These are phyloP conservation scores for Rhynchosporium graminicola DNA, from an alignment of 2,329 filamentous ascomycete species.

Conservation along the genomic window DNA sequence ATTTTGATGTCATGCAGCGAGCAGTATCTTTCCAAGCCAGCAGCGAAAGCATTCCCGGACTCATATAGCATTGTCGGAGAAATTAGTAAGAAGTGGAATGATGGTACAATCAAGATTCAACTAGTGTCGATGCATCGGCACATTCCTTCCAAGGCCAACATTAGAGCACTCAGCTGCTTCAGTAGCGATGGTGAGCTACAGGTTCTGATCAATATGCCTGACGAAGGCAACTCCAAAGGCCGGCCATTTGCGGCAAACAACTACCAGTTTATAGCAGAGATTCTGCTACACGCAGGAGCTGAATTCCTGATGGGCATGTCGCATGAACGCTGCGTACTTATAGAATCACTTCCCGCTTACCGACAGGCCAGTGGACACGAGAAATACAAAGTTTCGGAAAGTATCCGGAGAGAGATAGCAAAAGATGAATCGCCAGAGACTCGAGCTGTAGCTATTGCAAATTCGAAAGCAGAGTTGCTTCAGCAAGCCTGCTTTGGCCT, in stretches of 20 bases:
- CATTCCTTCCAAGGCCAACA: not conserved
- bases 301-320: slow-evolving; percentile 14
- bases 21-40: slow-evolving; percentile 7
- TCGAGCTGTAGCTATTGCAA: not conserved
- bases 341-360: slow-evolving; percentile 14
- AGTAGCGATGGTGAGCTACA: slow-evolving; percentile 8
- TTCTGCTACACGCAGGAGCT: slow-evolving; percentile 15
- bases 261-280: slow-evolving; percentile 16
- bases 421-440: slow-evolving; percentile 11
- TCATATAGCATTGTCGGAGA: slow-evolving; percentile 12
- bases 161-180: slow-evolving; percentile 14
- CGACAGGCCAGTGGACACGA: slow-evolving; percentile 8
- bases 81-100: slow-evolving; percentile 18
- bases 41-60: slow-evolving; percentile 13
- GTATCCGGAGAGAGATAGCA: slow-evolving; percentile 7
- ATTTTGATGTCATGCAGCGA: slow-evolving; percentile 16
- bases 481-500: slow-evolving; percentile 12
- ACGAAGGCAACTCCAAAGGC: slow-evolving; percentile 11
- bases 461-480: slow-evolving; percentile 4
- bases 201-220: slow-evolving; percentile 5
- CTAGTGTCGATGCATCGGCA: slow-evolving; percentile 9
- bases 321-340: not conserved
- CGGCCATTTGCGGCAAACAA: slow-evolving; percentile 14
- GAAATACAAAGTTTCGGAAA: slow-evolving; percentile 17
- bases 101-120: slow-evolving; percentile 12